These are phyloP conservation scores for Salicornia ramosissima DNA, from an alignment of 148 eudicot genomes.

Conservation along the genomic window DNA sequence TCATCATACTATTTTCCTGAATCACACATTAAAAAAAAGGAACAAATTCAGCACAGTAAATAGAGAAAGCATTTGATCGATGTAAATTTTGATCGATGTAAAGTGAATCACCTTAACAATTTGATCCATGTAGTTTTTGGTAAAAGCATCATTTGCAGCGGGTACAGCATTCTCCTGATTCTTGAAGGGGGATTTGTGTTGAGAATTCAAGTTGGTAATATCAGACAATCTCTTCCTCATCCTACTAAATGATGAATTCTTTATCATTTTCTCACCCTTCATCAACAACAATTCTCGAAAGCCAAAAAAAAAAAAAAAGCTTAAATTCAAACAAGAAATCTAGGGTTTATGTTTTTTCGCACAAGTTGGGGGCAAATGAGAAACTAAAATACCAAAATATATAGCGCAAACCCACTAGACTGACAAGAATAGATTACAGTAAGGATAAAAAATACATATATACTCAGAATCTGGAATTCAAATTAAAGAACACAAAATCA, in stretches of 20 bases:
- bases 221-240: conserved; percentile 59
- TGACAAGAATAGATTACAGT: conserved; percentile 3
- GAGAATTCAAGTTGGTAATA: conserved; percentile 50
- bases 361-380: not conserved
- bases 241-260: conserved; percentile 40
- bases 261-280: conserved; percentile 35
- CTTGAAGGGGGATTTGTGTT: conserved; percentile 37
- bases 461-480: conserved; percentile 14
- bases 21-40: conserved; percentile 1
- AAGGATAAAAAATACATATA: not conserved
- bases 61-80: not conserved
- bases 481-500: conserved; percentile 20
- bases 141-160: conserved; percentile 15
- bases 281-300: conserved; percentile 17
- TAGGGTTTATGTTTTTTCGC: not conserved
- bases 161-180: conserved; percentile 17
- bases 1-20: conserved; percentile 24
- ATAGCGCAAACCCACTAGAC: too few relatives aligned
- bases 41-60: not conserved
- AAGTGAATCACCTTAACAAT: conserved; percentile 40
- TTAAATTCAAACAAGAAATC: not conserved
- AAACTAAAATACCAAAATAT: not conserved
- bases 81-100: not conserved
- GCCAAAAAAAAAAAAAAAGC: not conserved
- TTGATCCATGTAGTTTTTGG: conserved; percentile 41